Evolutionary conservation across 2,329 filamentous ascomycete species (phyloP).

Genomic region (Leptosphaerulina australis): DNA sequence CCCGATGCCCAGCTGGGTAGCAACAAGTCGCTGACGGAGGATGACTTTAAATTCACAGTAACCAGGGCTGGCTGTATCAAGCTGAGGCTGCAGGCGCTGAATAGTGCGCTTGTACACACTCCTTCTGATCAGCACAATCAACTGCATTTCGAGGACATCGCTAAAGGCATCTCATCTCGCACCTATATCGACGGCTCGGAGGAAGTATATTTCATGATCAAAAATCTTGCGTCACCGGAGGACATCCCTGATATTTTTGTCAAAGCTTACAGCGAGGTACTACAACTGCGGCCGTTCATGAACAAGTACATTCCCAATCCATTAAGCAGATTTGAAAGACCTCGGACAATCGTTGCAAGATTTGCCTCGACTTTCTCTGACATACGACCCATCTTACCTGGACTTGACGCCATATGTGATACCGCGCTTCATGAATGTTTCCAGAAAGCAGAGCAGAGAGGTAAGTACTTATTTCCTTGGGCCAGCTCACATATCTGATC

Average conservation of each 20-base stretch:
- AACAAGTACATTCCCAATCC: conserved; percentile 23
- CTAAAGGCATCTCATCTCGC: neutral
- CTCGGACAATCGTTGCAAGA: neutral
- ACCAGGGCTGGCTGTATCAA: conserved; percentile 27
- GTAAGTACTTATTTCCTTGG: conserved; percentile 11
- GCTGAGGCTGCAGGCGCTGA: conserved; percentile 30
- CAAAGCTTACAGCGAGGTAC: conserved; percentile 26
- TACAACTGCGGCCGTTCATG: conserved; percentile 20
- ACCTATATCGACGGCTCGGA: conserved; percentile 28
- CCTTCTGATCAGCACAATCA: conserved; percentile 1
- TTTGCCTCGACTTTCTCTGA: conserved; percentile 32
- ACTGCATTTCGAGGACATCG: conserved; percentile 5
- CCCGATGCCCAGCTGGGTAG: neutral
- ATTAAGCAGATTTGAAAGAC: neutral
- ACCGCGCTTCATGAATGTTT: conserved; percentile 25
- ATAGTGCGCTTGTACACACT: conserved; percentile 12
- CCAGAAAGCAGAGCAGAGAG: conserved; percentile 19
- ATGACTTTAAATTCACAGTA: conserved; percentile 23
- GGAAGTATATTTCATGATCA: conserved; percentile 26
- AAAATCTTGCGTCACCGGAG: conserved; percentile 23
- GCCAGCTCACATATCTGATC: conserved; percentile 6
- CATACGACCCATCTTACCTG: conserved; percentile 23
- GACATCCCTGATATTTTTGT: conserved; percentile 28
- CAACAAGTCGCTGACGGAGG: neutral
- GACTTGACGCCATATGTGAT: conserved; percentile 26